Conservation (phyloP, 148 eudicot genomes). For the Nyssa sinensis region DNA sequence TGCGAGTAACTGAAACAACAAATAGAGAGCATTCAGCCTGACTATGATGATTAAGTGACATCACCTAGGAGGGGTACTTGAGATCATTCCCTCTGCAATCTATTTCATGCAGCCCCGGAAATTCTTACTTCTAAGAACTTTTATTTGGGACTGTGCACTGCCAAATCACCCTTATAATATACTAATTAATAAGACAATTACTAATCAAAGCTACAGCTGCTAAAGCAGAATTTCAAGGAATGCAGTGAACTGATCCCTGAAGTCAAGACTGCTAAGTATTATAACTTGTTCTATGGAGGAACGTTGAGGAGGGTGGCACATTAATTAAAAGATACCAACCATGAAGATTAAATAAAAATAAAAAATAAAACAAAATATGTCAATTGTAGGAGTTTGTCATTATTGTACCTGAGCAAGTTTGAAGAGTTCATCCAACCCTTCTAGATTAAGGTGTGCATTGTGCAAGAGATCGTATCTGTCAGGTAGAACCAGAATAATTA, state of each 20-base stretch:
- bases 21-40: slow-evolving; percentile 13
- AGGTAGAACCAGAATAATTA: slow-evolving; percentile 17
- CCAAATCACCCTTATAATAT: background rate
- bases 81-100: slow-evolving; percentile 1
- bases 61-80: background rate
- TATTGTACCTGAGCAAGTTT: slow-evolving; percentile 83
- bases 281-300: background rate
- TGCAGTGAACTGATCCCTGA: background rate
- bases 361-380: too few species aligned
- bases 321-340: background rate
- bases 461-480: slow-evolving; percentile 92
- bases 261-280: background rate
- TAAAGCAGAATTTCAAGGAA: background rate
- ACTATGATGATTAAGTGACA: slow-evolving; percentile 1
- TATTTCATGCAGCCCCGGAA: background rate
- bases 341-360: background rate
- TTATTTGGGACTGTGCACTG: background rate
- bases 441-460: slow-evolving; percentile 86
- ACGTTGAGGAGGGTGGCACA: background rate
- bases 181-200: background rate
- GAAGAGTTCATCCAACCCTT: slow-evolving; percentile 85
- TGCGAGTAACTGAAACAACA: slow-evolving; percentile 73
- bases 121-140: background rate
- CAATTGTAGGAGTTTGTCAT: background rate
- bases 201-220: background rate